phyloP scores from a whole-genome alignment of 2,329 filamentous ascomycete genomes.

The Pseudogymnoascus sp. region DNA sequence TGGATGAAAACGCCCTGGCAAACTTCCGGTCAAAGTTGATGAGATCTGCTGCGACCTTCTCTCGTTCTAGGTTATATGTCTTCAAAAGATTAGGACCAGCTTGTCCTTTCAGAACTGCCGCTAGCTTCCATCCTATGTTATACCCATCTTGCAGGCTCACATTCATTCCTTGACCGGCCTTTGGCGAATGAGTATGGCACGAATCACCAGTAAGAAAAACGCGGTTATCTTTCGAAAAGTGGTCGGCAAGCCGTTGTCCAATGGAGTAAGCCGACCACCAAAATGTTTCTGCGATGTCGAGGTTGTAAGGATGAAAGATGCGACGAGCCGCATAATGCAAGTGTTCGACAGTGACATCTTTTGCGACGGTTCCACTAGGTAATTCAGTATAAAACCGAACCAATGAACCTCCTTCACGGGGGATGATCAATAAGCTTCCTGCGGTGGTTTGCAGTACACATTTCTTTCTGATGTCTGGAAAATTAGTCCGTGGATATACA shows the following conservation, averaged over 20 bases:
- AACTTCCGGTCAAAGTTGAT: conserved; percentile 54
- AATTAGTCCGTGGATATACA: conserved; percentile 42
- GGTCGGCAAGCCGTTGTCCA: conserved; percentile 50
- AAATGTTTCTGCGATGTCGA: conserved; percentile 17
- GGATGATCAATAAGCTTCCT: conserved; percentile 54
- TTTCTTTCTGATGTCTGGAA: conserved; percentile 55
- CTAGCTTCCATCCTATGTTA: conserved; percentile 52
- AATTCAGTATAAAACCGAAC: conserved; percentile 57
- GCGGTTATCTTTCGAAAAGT: conserved; percentile 46
- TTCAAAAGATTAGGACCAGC: conserved; percentile 34
- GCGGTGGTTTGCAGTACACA: conserved; percentile 44
- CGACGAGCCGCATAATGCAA: conserved; percentile 13
- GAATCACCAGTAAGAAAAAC: conserved; percentile 50
- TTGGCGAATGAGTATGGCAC: conserved; percentile 53
- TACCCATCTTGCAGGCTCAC: conserved; percentile 51
- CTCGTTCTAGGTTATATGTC: conserved; percentile 45
- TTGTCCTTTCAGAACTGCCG: conserved; percentile 37
- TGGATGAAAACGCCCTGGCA: conserved; percentile 47
- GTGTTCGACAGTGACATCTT: conserved; percentile 39
- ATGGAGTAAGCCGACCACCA: conserved; percentile 55
- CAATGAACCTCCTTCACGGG: conserved; percentile 48
- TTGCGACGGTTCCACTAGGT: conserved; percentile 41
- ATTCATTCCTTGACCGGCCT: conserved; percentile 54
- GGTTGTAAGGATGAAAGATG: conserved; percentile 20
- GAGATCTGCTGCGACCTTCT: conserved; percentile 52